Evolutionary conservation across 208 protist species (phyloP).

Genomic region (Acanthamoeba lenticulata): DNA sequence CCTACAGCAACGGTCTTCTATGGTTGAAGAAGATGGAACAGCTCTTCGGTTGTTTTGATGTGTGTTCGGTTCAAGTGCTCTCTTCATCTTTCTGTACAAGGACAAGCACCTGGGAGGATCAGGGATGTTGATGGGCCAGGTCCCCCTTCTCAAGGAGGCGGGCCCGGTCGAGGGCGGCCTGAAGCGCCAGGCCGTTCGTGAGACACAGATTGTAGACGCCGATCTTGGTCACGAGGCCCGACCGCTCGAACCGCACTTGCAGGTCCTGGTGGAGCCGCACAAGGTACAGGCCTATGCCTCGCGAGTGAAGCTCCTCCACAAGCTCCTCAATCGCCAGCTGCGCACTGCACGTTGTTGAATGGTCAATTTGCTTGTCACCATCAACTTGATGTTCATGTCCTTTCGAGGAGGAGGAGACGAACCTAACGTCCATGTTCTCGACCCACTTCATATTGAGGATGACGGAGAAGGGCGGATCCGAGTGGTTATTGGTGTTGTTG

Average conservation of each 20-base stretch:
- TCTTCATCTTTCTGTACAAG: too few relatives aligned
- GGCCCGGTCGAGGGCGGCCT: not conserved
- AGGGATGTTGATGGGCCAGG: too few relatives aligned
- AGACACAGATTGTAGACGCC: not conserved
- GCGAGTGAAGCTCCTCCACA: not conserved
- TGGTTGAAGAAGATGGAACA: too few relatives aligned
- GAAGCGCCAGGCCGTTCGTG: not conserved
- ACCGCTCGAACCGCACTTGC: not conserved
- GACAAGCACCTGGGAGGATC: too few relatives aligned
- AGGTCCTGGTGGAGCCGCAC: not conserved
- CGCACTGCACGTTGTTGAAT: not conserved
- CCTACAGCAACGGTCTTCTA: too few relatives aligned
- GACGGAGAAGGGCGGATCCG: not conserved
- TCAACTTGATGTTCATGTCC: too few relatives aligned
- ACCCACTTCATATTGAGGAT: slow-evolving; percentile 28
- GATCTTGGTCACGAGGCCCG: not conserved
- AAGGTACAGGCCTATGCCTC: not conserved
- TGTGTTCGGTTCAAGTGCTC: too few relatives aligned
- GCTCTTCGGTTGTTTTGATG: too few relatives aligned
- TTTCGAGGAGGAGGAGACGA: too few relatives aligned
- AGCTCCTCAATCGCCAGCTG: not conserved
- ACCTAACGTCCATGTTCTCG: slow-evolving; percentile 14
- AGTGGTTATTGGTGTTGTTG: too few relatives aligned
- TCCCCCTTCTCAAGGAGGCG: not conserved
- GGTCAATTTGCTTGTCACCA: not conserved